These are phyloP conservation scores for Gaeumannomyces sp. DNA, from an alignment of 2,329 filamentous ascomycete species.

Conservation along the genomic window DNA sequence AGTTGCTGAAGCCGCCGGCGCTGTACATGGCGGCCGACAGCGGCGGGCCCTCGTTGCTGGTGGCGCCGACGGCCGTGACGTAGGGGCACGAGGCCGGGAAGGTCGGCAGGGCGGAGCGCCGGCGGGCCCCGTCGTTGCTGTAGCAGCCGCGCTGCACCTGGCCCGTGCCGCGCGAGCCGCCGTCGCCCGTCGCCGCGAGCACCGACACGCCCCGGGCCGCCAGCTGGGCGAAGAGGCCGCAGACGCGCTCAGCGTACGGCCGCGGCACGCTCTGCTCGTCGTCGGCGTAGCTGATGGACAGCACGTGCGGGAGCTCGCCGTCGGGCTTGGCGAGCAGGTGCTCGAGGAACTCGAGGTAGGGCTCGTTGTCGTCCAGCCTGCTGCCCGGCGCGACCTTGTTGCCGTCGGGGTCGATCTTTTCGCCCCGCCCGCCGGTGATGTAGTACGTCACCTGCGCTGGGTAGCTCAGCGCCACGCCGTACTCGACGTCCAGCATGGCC, in stretches of 20 bases:
- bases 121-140: slow-evolving; percentile 52
- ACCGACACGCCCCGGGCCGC: slow-evolving; percentile 46
- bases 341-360: slow-evolving; percentile 48
- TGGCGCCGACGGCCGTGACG: slow-evolving; percentile 61
- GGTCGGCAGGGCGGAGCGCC: slow-evolving; percentile 48
- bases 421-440: slow-evolving; percentile 37
- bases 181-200: slow-evolving; percentile 46
- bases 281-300: slow-evolving; percentile 53
- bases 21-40: slow-evolving; percentile 38
- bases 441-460: slow-evolving; percentile 40
- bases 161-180: slow-evolving; percentile 36
- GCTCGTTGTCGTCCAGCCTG: slow-evolving; percentile 42
- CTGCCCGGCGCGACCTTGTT: slow-evolving; percentile 20
- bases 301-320: slow-evolving; percentile 44
- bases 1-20: slow-evolving; percentile 46
- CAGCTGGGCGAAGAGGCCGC: slow-evolving; percentile 46
- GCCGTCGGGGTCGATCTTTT: slow-evolving; percentile 33
- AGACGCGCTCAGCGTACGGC: slow-evolving; percentile 46
- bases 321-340: slow-evolving; percentile 40
- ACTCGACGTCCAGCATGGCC: slow-evolving; percentile 43
- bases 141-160: slow-evolving; percentile 41
- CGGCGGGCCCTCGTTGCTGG: slow-evolving; percentile 29
- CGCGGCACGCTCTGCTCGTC: slow-evolving; percentile 49
- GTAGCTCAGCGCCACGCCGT: slow-evolving; percentile 38
- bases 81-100: slow-evolving; percentile 65